These are phyloP conservation scores for Cephalotrichum gorgonifer DNA, from an alignment of 2,329 filamentous ascomycete genomes.

Conservation along the genomic window DNA sequence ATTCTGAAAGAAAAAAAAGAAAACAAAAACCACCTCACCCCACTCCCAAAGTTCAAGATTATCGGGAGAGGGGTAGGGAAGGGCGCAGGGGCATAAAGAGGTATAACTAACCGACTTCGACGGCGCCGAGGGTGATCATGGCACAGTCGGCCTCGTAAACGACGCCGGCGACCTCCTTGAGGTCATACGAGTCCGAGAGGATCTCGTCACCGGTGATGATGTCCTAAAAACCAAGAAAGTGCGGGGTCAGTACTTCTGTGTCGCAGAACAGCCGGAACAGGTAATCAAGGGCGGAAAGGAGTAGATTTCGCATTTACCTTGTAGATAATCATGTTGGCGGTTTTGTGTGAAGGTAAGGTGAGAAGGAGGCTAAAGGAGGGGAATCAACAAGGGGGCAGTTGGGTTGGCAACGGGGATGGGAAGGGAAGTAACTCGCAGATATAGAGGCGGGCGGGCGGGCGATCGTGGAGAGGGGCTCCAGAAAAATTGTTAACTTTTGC, in stretches of 20 bases:
- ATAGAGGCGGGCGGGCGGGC: not conserved
- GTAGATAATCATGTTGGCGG: constrained; percentile 64
- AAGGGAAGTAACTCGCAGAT: not conserved
- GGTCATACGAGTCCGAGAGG: constrained; percentile 86
- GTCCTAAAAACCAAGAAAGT: constrained; percentile 50
- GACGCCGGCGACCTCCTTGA: constrained; percentile 69
- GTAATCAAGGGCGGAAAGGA: too few species aligned
- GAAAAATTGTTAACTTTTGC: not conserved
- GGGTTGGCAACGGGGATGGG: not conserved
- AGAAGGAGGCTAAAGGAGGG: constrained; percentile 1
- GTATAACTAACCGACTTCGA: constrained; percentile 56
- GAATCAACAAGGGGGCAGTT: not conserved
- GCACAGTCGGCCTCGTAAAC: constrained; percentile 87
- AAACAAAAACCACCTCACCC: too few species aligned
- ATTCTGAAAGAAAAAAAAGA: too few species aligned
- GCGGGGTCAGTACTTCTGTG: constrained; percentile 15
- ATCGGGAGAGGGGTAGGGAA: too few species aligned
- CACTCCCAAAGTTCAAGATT: too few species aligned
- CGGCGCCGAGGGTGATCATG: constrained; percentile 72
- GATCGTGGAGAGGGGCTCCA: not conserved
- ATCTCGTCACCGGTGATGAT: constrained; percentile 85
- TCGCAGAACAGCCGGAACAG: not conserved
- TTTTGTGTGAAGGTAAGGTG: constrained; percentile 12
- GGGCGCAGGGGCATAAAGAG: too few species aligned
- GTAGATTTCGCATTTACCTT: constrained; percentile 42